Evolutionary conservation across 805 yeast genomes (phyloP), one percentile per base, ranked within the genome.

Genomic region (Candida sakaeoensis): DNA sequence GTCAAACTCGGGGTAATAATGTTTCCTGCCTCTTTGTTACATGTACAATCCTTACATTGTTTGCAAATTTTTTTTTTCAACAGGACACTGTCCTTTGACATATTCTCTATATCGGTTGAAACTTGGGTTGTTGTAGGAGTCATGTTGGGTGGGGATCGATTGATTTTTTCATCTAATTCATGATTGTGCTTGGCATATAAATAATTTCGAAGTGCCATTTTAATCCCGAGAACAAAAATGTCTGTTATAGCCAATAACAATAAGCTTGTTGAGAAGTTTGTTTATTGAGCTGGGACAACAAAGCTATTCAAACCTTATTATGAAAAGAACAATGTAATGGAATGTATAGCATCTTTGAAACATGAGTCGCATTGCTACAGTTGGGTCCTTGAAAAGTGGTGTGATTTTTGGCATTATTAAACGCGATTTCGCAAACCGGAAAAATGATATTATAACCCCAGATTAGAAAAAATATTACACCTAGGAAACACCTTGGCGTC

Each of bases 181-280:
- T 42, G 44, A 32, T 44, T 53, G 44, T 66, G 70, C 39, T 66
- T 66, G 7, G 72, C 69, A 43, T 66, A 66, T 35, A 66, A 43
- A 45, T 66, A 66, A 44, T 66, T 61, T 53, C 70, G 59, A 36
- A 66, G 57, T n/a, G 70, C 72, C 72, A 66, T 65, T 24, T 26
- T 9, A 26, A 26, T 26, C 15, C 29, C 29, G 29, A 26, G n/a
- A 31, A 12, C 7, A 13, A 19, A 19, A 29, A 29, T 29, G 33
- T 27, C 31, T n/a, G 12, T 9, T 27, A 13, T 13, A 29, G 33
- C 33, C 33, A 15, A 29, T 29, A 14, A 29, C 19, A 12, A 5
- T 6, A 26, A 13, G n/a, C 29, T 26, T 12, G 8, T 10, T 26
- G 12, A 26, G 6, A 26, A 26, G 8, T 10, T 13, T 6, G 29